Percentiles rank a stretch among this genome's conserved stretches.
Evolutionary conservation across 2,329 filamentous ascomycete genomes (phyloP).

Genomic region (Berkeleyomyces rouxiae): DNA sequence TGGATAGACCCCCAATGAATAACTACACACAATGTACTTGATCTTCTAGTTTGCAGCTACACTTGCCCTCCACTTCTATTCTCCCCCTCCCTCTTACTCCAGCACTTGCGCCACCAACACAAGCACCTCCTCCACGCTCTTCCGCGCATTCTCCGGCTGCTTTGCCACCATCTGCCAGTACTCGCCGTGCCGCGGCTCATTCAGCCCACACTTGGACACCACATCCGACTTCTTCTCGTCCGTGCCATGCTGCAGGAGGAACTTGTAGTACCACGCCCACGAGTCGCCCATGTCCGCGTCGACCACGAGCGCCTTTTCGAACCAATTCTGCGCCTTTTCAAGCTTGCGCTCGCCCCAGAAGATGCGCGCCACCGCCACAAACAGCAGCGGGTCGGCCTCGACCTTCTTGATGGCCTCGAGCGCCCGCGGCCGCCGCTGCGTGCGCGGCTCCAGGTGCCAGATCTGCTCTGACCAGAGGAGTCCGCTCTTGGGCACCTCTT

Average conservation of each 20-base stretch:
- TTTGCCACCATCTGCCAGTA: slow-evolving; percentile 78
- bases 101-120: slow-evolving; percentile 50
- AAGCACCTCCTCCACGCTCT: slow-evolving; percentile 63
- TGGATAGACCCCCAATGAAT: not conserved
- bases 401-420: slow-evolving; percentile 95
- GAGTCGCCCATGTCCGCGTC: slow-evolving; percentile 80
- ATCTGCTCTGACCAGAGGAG: slow-evolving; percentile 89
- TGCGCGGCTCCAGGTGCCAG: slow-evolving; percentile 80
- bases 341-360: slow-evolving; percentile 89
- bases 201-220: slow-evolving; percentile 59
- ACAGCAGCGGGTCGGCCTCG: slow-evolving; percentile 76
- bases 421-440: slow-evolving; percentile 78
- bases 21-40: not conserved
- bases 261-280: slow-evolving; percentile 98
- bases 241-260: slow-evolving; percentile 79
- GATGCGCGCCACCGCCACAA: slow-evolving; percentile 82
- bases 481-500: slow-evolving; percentile 77
- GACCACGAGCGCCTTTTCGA: slow-evolving; percentile 81
- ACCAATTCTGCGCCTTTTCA: slow-evolving; percentile 93
- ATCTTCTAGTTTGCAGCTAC: not conserved
- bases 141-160: slow-evolving; percentile 63
- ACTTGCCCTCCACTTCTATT: not conserved
- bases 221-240: slow-evolving; percentile 83
- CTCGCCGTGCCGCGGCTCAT: slow-evolving; percentile 85
- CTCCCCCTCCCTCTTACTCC: slow-evolving; percentile 15